phyloP scores from a whole-genome alignment of 2,329 filamentous ascomycete species.

The Curvularia eragrostidis region DNA sequence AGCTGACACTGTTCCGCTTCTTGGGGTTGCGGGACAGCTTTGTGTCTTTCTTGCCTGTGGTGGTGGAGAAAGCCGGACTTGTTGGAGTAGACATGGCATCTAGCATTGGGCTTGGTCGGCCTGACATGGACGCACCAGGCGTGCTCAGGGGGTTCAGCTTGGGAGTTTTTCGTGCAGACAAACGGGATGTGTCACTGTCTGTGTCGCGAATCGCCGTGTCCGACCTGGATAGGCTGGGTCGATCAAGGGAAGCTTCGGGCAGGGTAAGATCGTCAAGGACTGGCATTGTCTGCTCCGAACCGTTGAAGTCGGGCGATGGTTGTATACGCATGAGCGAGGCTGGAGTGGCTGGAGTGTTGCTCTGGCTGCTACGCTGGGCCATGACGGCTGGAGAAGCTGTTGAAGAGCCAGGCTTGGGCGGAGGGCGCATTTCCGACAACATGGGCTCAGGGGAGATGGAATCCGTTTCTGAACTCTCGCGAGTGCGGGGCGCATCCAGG shows the following conservation, averaged over 20 bases:
- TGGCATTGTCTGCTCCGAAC: conserved; percentile 32
- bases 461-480: conserved; percentile 54
- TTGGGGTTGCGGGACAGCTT: conserved; percentile 42
- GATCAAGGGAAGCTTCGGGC: conserved; percentile 68
- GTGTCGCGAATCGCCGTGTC: conserved; percentile 59
- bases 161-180: conserved; percentile 72
- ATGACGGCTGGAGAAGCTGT: conserved; percentile 72
- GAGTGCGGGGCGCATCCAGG: conserved; percentile 35
- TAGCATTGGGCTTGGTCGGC: conserved; percentile 59
- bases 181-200: conserved; percentile 62
- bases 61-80: conserved; percentile 42
- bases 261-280: conserved; percentile 69
- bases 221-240: conserved; percentile 58
- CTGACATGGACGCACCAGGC: conserved; percentile 43
- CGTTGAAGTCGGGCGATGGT: conserved; percentile 45
- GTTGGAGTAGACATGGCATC: conserved; percentile 61
- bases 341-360: conserved; percentile 68
- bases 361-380: conserved; percentile 51
- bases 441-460: conserved; percentile 59
- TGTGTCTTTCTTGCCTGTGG: conserved; percentile 40
- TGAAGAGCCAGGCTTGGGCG: conserved; percentile 69
- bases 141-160: conserved; percentile 66
- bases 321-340: conserved; percentile 77
- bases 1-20: conserved; percentile 63
- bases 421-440: conserved; percentile 61